Base-by-base conservation (phyloP, 306 rosid genomes). In the Cucumis cinereus region DNA sequence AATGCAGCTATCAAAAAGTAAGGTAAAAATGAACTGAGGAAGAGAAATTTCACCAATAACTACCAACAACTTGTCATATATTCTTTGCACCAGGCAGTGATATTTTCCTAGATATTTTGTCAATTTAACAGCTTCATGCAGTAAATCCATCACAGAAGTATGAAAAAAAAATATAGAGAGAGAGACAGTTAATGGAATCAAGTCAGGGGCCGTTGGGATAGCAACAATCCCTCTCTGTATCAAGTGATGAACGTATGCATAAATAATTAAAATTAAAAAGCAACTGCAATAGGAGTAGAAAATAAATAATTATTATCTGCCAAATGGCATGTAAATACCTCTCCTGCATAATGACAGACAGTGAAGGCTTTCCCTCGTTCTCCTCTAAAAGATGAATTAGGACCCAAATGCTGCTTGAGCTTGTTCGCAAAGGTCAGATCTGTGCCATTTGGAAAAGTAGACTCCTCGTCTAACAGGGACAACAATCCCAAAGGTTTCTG, bases 401-500 rank as follows among this genome's bases (percentile, higher is more conserved):
- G 82, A 50, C 77, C 85, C 81, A 95, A 84, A 80, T 95, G 99
- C 82, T 92, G 98, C 93, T 92, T 95, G 62, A 95, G 97, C 85
- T 95, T 95, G 87, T 90, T 82, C 45, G 98, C 99, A 69, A 95
- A 92, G 57, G 98, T 89, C 83, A 95, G 72, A 80, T 95, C 99
- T 1, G 97, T 84, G 78, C 98, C 99, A 79, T 95, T 95, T 49
- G 99, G 99, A 80, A 95, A 95, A 77, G 98, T 95, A 71, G 99
- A 95, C 86, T 95, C 99, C 83, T 95, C 99, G 38, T 90, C 99
- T 79, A 95, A 77, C 83, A 95, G 86, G 81, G 99, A 92, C 62
- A 95, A 83, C 76, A 95, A 85, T 78, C 99, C 99, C 91, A 95
- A 77, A 35, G 99, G 99, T 88, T 90, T 92, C 99, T 95, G 97